A percentile compares a stretch with the other conserved stretches of the same genome.
These are phyloP conservation scores for Hagleromyces aurorensis DNA, from an alignment of 805 yeast species.

Conservation along the genomic window DNA sequence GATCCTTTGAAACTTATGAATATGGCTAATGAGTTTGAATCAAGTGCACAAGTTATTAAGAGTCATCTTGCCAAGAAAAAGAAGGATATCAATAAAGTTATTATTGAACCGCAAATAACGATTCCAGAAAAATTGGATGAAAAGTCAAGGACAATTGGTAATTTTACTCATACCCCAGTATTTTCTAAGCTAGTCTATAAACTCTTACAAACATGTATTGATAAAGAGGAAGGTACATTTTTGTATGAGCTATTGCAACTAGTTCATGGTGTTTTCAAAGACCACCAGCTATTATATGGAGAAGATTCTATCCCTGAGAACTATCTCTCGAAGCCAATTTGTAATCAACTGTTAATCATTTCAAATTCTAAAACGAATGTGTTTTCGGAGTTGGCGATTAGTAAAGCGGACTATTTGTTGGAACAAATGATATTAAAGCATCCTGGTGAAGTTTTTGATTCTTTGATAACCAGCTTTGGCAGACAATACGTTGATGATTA, in stretches of 20 bases:
- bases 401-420: constrained; percentile 51
- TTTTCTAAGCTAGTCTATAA: constrained; percentile 54
- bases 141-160: constrained; percentile 38
- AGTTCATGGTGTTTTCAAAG: constrained; percentile 54
- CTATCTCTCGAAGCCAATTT: constrained; percentile 48
- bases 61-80: constrained; percentile 36
- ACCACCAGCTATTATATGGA: constrained; percentile 40
- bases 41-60: constrained; percentile 41
- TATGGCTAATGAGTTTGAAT: constrained; percentile 44
- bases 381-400: constrained; percentile 40
- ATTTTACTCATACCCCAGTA: constrained; percentile 41
- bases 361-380: constrained; percentile 35
- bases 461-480: constrained; percentile 52
- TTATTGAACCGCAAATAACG: constrained; percentile 41
- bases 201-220: constrained; percentile 46
- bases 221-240: constrained; percentile 44
- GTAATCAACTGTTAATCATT: constrained; percentile 47
- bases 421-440: constrained; percentile 44
- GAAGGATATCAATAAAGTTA: constrained; percentile 35
- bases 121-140: constrained; percentile 22
- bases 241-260: constrained; percentile 58
- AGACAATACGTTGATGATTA: constrained; percentile 42
- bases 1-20: constrained; percentile 50
- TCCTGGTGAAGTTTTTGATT: constrained; percentile 39
- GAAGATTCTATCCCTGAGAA: constrained; percentile 34